A percentile compares a stretch with the other conserved stretches of the same genome.
Conservation (phyloP, 441 rosid genomes). For the Manihot esculenta region DNA sequence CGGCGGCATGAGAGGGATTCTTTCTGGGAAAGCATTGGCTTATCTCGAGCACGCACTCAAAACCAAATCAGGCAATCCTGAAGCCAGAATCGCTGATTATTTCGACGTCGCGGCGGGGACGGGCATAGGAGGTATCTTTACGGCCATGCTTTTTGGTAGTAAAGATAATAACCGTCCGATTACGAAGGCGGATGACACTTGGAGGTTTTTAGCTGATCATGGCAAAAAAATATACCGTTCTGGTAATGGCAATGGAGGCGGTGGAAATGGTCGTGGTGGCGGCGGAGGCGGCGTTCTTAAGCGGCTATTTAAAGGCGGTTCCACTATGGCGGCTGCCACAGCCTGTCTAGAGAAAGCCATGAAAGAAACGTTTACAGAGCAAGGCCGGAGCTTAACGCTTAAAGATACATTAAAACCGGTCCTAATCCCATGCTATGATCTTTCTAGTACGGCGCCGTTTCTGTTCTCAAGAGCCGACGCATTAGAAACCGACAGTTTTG, state of each 20-base stretch:
- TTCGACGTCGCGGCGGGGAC: slow-evolving; percentile 93
- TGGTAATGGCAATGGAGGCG: slow-evolving; percentile 12
- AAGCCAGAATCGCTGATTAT: slow-evolving; percentile 81
- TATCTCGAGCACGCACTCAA: slow-evolving; percentile 70
- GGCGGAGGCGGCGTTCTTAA: slow-evolving; percentile 39
- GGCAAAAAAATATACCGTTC: slow-evolving; percentile 58
- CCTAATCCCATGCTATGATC: slow-evolving; percentile 84
- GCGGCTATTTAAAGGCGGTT: slow-evolving; percentile 46
- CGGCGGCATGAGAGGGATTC: slow-evolving; percentile 84
- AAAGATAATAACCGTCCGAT: slow-evolving; percentile 69
- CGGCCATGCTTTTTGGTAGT: slow-evolving; percentile 82
- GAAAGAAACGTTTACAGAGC: slow-evolving; percentile 64
- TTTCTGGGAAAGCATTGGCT: slow-evolving; percentile 79
- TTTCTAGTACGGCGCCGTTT: slow-evolving; percentile 79
- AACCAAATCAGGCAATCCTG: slow-evolving; percentile 80
- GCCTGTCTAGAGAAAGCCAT: slow-evolving; percentile 52
- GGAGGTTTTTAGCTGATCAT: slow-evolving; percentile 72
- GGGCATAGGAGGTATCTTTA: slow-evolving; percentile 83
- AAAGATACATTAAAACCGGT: slow-evolving; percentile 92
- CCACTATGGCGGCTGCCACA: slow-evolving; percentile 42
- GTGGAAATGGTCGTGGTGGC: slow-evolving; percentile 22
- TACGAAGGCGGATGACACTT: slow-evolving; percentile 75
- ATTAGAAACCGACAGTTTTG: slow-evolving; percentile 73
- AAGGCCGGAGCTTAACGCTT: slow-evolving; percentile 51
- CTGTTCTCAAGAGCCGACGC: slow-evolving; percentile 95